A percentile compares a stretch with the other conserved stretches of the same genome.
Evolutionary conservation across 1,284 basidiomycete species (phyloP).

Genomic region (Amylostereum areolatum): DNA sequence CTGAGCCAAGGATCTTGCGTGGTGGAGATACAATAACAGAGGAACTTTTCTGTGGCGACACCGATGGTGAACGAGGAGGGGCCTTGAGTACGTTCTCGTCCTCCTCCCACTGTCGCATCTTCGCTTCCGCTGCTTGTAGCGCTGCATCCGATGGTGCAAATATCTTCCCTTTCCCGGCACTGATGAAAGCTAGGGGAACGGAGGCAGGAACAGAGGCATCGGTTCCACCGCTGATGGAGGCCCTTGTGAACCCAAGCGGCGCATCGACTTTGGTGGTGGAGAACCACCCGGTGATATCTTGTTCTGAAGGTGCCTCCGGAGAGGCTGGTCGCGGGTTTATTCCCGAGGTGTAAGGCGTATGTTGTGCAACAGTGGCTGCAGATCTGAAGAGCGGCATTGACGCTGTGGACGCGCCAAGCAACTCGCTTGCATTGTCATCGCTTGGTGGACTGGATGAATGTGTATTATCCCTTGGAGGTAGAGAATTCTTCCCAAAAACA

Average conservation of each 20-base stretch:
- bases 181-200: background rate
- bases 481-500: too few relatives aligned
- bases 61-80: too few relatives aligned
- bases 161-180: background rate
- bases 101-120: background rate
- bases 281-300: constrained; percentile 1
- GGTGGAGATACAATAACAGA: too few relatives aligned
- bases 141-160: background rate
- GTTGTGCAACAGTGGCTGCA: too few relatives aligned
- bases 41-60: too few relatives aligned
- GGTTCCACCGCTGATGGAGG: background rate
- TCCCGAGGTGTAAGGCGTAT: too few relatives aligned
- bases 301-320: background rate
- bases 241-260: too few relatives aligned
- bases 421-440: too few relatives aligned
- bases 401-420: too few relatives aligned
- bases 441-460: too few relatives aligned
- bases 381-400: too few relatives aligned
- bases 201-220: background rate
- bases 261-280: background rate
- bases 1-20: background rate
- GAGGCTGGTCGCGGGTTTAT: background rate
- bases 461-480: too few relatives aligned
- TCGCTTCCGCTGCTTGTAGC: background rate
- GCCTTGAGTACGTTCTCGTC: background rate